Evolutionary conservation across 2,329 filamentous ascomycete genomes (phyloP), one percentile per base, ranked within the genome.

Genomic region (Grosmannia serpens): DNA sequence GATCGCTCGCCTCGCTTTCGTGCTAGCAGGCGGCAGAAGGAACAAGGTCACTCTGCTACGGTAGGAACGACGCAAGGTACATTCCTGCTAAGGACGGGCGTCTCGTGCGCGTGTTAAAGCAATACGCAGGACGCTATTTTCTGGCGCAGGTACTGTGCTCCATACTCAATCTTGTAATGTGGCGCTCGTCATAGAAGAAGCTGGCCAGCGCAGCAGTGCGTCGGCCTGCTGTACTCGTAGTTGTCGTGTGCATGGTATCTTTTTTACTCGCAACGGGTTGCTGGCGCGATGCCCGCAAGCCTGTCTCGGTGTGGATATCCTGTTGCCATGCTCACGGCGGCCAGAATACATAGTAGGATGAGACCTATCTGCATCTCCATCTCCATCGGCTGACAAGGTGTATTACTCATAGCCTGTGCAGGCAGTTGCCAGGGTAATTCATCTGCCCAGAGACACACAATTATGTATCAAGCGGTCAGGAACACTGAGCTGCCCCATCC

Each of bases 1-100:
- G 59, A 61, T 62, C 27, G 17, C 41, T 31, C 54, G 58, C 51
- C 47, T 57, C 53, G 35, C 52, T 57, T 58, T 58, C 22, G 53
- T 58, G 59, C 57, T 61, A 62, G 56, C 47, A 35, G 15, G 2
- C 33, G 46, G 41, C n/a, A 26, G 22, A 29, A 31, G 35, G 26
- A 29, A n/a, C 35, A 29, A 58, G 41, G 56, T 50, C 56, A 59
- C 55, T 57, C 35, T 46, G 51, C 59, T 56, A 38, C 44, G 47
- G 22, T 53, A 46, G 55, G 56, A 51, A 59, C 52, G 50, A 59
- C 38, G 27, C 29, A 38, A 56, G 60, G 38, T 60, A 59, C 56
- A 52, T 62, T 41, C 49, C 27, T 35, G 29, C 51, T 50, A 20
- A 50, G 50, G 50, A 49, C 54, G 4, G 41, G 29, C 29, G 47